Base-by-base conservation (phyloP, 2,329 filamentous ascomycete species). In the Fusarium sp. region DNA sequence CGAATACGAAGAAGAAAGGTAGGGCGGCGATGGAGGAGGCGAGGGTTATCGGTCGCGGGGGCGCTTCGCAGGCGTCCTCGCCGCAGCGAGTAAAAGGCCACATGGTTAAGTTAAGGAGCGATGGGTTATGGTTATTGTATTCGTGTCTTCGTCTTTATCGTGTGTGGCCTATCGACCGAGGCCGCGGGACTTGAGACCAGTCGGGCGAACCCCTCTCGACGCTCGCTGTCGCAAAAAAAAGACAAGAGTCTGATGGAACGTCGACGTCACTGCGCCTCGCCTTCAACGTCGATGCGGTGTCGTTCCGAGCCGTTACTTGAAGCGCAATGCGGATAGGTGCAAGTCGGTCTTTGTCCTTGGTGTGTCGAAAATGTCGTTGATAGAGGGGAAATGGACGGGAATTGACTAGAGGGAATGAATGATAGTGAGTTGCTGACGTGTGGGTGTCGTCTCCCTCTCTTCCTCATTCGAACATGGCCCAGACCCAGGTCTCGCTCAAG, bases 1-100 rank as follows among this genome's bases (percentile, higher is more conserved):
- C 73, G 82, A 96, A 96, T 40, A 93, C 93, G 67, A 90, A 81
- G 67, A 93, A 80, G 81, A 96, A 94, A 0, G 94, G 93, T 5
- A 89, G 87, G 27, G 94, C 89, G 67, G 93, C 87, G 59, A 91
- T 75, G 40, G 90, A 80, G 35, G 87, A 84, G 52, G 87, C 83
- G 38, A 87, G 78, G 45, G 83, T 79, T 62, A 86, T 78, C 61
- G 82, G 79, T 64, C 78, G 76, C 35, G 87, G 83, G 50, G 84
- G 79, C 66, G 86, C 82, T 69, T 85, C 84, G 78, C 91, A 92
- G 69, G 85, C 84, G 82, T 90, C 90, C 80, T 86, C 71, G 67
- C 68, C 86, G 85, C 90, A 93, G 75, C 86, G 84, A 75, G 84
- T 81, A 68, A 84, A 83, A 47, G 81, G 80, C 82, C 83, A 85